Evolutionary conservation across 495 filamentous ascomycete genomes (phyloP), one percentile per base, ranked within the genome.

Genomic region (Penicillium salamii): DNA sequence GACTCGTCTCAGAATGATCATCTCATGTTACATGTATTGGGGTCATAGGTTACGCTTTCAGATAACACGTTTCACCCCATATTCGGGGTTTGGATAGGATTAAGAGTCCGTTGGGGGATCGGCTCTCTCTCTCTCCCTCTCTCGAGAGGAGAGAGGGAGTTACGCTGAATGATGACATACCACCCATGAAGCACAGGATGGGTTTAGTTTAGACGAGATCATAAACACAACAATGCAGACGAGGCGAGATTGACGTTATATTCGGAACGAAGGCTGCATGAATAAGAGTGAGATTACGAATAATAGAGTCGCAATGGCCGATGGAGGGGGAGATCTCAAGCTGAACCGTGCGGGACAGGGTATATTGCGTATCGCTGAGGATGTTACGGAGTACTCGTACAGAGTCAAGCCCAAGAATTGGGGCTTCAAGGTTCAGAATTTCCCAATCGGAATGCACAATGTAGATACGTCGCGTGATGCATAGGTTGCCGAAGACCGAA

Each of bases 311-410:
- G n/a, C 45, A 33, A 50, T 35, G 34, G 26, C 42, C 24, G 43
- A 38, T 51, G 50, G 50, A 52, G 46, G 56, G 56, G 31, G 45
- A 45, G 49, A 56, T 51, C 52, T 29, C 12, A 36, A 42, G 31
- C 47, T 49, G 53, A 55, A 49, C 54, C 60, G 57, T 61, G 57
- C 20, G 20, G 15, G n/a, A n/a, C n/a, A n/a, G n/a, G n/a, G n/a
- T 29, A 15, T 44, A 28, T 29, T 38, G 42, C 47, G 36, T 21
- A 29, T 29, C 42, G 20, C 17, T 4, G 7, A 20, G 42, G 26
- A 35, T 28, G 9, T 17, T 24, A 15, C 13, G 18, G 29, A 14
- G 24, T 9, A 20, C 9, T 26, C n/a, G n/a, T n/a, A n/a, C n/a
- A n/a, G n/a, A n/a, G n/a, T n/a, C n/a, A n/a, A 19, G 21, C 33